Evolutionary conservation across 2,329 filamentous ascomycete species (phyloP).

Genomic region (Cryphonectria nitschkei): DNA sequence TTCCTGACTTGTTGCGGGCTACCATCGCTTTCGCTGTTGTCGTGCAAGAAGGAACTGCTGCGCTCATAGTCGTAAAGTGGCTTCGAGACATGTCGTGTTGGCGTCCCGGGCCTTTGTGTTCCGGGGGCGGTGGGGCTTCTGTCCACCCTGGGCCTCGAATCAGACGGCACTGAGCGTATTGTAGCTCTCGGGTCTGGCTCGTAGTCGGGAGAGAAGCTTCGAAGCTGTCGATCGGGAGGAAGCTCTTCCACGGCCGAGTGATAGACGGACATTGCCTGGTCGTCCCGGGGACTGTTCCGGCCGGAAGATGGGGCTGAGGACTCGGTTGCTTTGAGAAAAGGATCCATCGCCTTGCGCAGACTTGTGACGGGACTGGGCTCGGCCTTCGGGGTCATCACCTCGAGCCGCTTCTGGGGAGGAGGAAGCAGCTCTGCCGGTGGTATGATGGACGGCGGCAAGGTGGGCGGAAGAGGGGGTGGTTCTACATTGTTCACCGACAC

Average conservation of each 20-base stretch:
- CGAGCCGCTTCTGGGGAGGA: conserved; percentile 36
- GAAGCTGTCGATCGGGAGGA: conserved; percentile 43
- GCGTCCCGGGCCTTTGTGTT: conserved; percentile 36
- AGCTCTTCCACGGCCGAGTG: conserved; percentile 15
- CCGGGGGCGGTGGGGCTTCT: conserved; percentile 29
- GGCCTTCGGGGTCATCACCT: conserved; percentile 38
- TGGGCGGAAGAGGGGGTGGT: conserved; percentile 55
- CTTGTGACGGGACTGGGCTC: conserved; percentile 74
- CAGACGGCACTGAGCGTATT: conserved; percentile 65
- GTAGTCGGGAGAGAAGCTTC: conserved; percentile 76
- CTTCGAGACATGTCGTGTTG: conserved; percentile 41
- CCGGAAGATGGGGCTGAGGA: conserved; percentile 22
- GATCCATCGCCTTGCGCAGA: conserved; percentile 83
- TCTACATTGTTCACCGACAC: conserved; percentile 57
- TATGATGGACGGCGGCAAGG: conserved; percentile 51
- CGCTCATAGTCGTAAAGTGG: conserved; percentile 39
- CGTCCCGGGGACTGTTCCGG: conserved; percentile 27
- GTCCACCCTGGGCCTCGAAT: conserved; percentile 39
- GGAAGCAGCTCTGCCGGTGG: conserved; percentile 40
- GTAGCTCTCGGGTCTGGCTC: conserved; percentile 72
- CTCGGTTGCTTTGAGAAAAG: conserved; percentile 62
- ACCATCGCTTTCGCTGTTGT: conserved; percentile 56
- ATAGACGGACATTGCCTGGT: conserved; percentile 31
- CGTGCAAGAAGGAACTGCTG: conserved; percentile 55
- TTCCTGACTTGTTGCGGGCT: conserved; percentile 35